Evolutionary conservation across 1,139 yeast genomes (phyloP).

Genomic region (Saccharomyces hybrid): DNA sequence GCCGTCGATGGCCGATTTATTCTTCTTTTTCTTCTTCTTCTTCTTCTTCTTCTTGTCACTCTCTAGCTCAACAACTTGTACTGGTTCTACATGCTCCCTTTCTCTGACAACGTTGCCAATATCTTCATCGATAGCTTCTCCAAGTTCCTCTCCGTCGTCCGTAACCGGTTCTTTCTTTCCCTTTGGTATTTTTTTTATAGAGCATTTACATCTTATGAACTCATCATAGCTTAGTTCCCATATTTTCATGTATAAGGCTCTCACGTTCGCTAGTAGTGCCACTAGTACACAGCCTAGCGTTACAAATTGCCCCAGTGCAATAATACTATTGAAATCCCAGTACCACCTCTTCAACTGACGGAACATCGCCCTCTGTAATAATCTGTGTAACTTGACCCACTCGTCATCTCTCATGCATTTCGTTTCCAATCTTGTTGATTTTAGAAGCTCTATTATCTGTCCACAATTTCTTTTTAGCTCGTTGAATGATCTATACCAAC

Average conservation of each 20-base stretch:
- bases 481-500: slow-evolving; percentile 70
- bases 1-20: slow-evolving; percentile 48
- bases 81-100: slow-evolving; percentile 20
- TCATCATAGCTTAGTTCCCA: slow-evolving; percentile 25
- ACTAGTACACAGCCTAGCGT: slow-evolving; percentile 64
- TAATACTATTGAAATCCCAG: slow-evolving; percentile 56
- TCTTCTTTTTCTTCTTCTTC: slow-evolving; percentile 40
- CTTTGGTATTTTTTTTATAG: slow-evolving; percentile 3
- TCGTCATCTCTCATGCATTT: neutral
- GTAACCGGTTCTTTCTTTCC: slow-evolving; percentile 5
- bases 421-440: slow-evolving; percentile 6
- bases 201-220: slow-evolving; percentile 5
- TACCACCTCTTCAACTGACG: slow-evolving; percentile 28
- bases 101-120: slow-evolving; percentile 29
- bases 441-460: slow-evolving; percentile 32
- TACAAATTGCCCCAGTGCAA: slow-evolving; percentile 72
- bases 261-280: slow-evolving; percentile 48
- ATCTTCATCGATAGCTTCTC: slow-evolving; percentile 4
- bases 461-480: slow-evolving; percentile 54
- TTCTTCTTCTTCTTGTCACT: slow-evolving; percentile 26
- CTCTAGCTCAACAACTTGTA: neutral
- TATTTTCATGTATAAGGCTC: slow-evolving; percentile 24
- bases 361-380: neutral
- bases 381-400: neutral
- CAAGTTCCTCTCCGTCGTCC: slow-evolving; percentile 7